Evolutionary conservation across 2,329 filamentous ascomycete species (phyloP).

Genomic region (Stemphylium beticola): DNA sequence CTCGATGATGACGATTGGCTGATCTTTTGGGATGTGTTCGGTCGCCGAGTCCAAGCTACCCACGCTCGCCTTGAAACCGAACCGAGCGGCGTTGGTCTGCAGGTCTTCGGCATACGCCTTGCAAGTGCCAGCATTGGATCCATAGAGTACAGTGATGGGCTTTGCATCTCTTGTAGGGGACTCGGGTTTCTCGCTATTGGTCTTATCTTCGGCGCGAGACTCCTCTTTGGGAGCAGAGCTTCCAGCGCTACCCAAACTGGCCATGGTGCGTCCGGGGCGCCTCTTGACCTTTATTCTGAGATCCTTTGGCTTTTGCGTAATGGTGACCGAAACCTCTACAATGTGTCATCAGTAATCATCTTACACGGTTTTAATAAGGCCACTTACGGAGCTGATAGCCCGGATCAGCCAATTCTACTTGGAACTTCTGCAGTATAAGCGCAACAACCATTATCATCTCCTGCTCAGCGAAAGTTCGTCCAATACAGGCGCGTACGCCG

Average conservation of each 20-base stretch:
- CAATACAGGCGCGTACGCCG: constrained; percentile 73
- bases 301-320: constrained; percentile 12
- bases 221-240: neutral
- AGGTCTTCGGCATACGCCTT: constrained; percentile 70
- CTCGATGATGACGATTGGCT: constrained; percentile 70
- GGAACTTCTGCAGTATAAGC: constrained; percentile 71
- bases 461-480: constrained; percentile 76
- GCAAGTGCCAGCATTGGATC: constrained; percentile 77
- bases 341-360: neutral
- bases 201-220: neutral
- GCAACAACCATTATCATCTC: constrained; percentile 53
- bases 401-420: constrained; percentile 68
- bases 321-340: constrained; percentile 6
- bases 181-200: neutral
- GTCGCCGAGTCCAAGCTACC: constrained; percentile 67
- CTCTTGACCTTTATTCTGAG: constrained; percentile 12
- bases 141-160: constrained; percentile 71
- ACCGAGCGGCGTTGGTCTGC: constrained; percentile 62
- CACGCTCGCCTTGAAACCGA: constrained; percentile 56
- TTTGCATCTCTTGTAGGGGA: constrained; percentile 32
- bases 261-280: constrained; percentile 12
- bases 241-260: constrained; percentile 1
- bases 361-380: neutral
- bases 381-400: constrained; percentile 58
- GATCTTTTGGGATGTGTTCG: constrained; percentile 63